Base-by-base conservation (phyloP, 108 stramenopile species). In the Cyclotella sp. region DNA sequence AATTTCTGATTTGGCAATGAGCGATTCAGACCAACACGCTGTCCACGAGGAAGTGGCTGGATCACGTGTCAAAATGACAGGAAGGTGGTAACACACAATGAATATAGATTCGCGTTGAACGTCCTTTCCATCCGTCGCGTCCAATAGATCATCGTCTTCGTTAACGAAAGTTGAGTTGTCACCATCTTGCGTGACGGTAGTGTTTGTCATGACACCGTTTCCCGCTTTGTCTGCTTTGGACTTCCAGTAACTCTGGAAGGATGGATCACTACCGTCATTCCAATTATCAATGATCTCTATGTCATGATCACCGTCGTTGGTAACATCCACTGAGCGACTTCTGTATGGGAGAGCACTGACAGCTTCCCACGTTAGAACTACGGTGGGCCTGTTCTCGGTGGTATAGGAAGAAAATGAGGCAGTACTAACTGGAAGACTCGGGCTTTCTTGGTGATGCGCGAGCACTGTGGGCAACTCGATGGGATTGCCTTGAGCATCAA, bases 81-180 rank as follows among this genome's bases (percentile, higher is more conserved):
- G 98, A 52, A 99, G 86, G 74, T 99, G 98, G 76, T 95, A 99
- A 83, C 98, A 99, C 55, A 97, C 91, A 70, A 99, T 91, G 55
- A 86, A 88, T 40, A 96, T 92, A 46, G 88, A 83, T 59, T 90
- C 85, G 18, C 68, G 46, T 46, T 57, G 55, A 29, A 51, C 13
- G 3, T 34, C 34, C 14, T 19, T 60, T 3, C n/a, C 21, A 15
- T 58, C 66, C 14, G 76, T 63, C 27, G 70, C 51, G 58, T 78
- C 70, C 41, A 76, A 70, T 46, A 68, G 78, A 59, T 81, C 76
- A 45, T 84, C 83, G 27, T 86, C 82, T 61, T 84, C 82, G 26
- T 69, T 72, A 10, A 58, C 73, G 24, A 30, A n/a, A 45, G 3
- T 30, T 58, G 24, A 40, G 26, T 64, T 70, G 15, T 76, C 73